These are phyloP conservation scores for Rhexocercosporidium sp. DNA, from an alignment of 2,329 filamentous ascomycete genomes.

Conservation along the genomic window DNA sequence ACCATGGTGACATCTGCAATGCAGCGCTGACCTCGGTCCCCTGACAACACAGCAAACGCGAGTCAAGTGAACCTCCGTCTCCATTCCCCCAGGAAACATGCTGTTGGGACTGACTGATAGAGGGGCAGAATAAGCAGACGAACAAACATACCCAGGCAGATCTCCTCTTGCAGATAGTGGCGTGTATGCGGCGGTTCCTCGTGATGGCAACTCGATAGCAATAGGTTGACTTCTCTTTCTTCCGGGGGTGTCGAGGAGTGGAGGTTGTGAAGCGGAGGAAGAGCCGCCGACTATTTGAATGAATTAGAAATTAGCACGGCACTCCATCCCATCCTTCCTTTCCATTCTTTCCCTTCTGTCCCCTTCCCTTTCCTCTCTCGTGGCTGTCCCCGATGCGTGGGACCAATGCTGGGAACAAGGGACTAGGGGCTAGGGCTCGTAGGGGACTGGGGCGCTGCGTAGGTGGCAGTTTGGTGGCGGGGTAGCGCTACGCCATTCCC, in stretches of 20 bases:
- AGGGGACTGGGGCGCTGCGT: conserved; percentile 11
- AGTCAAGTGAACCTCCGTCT: conserved; percentile 5
- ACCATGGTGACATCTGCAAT: background rate
- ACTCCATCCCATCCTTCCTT: background rate
- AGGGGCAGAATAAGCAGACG: background rate
- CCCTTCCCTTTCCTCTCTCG: background rate
- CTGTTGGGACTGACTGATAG: background rate
- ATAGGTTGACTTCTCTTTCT: conserved; percentile 54
- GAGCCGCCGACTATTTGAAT: conserved; percentile 8
- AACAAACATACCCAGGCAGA: conserved; percentile 57
- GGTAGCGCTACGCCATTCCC: conserved; percentile 30
- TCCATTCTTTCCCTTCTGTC: background rate
- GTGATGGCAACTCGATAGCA: conserved; percentile 50
- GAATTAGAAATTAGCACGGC: conserved; percentile 6
- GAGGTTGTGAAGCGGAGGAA: conserved; percentile 5
- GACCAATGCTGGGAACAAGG: conserved; percentile 4
- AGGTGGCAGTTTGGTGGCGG: conserved; percentile 25
- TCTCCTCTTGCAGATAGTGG: conserved; percentile 62
- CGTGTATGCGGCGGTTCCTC: conserved; percentile 49
- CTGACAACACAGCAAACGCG: background rate
- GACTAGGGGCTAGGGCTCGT: background rate
- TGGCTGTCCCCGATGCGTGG: background rate
- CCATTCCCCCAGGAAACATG: conserved; percentile 2
- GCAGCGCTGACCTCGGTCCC: background rate
- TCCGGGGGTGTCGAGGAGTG: conserved; percentile 26